phyloP scores from a whole-genome alignment of 192 early-diverging fungal species.

The Chytriomyces hyalinus region DNA sequence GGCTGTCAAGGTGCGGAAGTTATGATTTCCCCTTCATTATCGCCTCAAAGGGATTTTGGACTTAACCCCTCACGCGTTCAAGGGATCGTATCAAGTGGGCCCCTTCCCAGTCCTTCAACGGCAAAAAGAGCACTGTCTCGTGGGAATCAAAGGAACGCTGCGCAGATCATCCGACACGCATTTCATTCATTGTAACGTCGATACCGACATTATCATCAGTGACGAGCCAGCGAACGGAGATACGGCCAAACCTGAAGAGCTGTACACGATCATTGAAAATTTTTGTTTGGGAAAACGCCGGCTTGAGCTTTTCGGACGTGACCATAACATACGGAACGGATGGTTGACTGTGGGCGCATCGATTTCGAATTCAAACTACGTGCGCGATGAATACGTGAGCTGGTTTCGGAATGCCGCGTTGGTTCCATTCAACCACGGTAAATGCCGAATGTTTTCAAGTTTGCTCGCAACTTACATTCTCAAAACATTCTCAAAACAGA shows the following conservation, averaged over 20 bases:
- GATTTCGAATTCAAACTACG: constrained; percentile 11
- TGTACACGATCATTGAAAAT: constrained; percentile 68
- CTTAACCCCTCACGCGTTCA: not conserved
- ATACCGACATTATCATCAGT: constrained; percentile 71
- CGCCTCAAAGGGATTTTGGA: not conserved
- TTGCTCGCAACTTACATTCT: not conserved
- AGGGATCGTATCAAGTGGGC: constrained; percentile 49
- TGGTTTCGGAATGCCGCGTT: constrained; percentile 27
- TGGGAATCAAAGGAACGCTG: constrained; percentile 72
- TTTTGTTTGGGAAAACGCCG: constrained; percentile 68
- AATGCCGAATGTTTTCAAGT: not conserved
- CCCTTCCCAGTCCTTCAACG: constrained; percentile 56
- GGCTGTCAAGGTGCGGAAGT: constrained; percentile 40
- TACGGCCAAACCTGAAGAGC: constrained; percentile 62
- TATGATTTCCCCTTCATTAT: not conserved
- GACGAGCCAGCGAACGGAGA: constrained; percentile 54
- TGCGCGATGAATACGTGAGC: constrained; percentile 11
- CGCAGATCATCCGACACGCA: constrained; percentile 66
- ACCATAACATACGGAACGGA: constrained; percentile 63
- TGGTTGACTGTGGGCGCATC: constrained; percentile 64
- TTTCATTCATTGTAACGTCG: constrained; percentile 75
- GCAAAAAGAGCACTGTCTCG: constrained; percentile 71
- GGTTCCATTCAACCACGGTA: constrained; percentile 39
- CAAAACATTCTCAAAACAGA: constrained; percentile 26
- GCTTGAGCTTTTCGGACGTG: constrained; percentile 68